Evolutionary conservation across 805 yeast genomes (phyloP).

Genomic region (Ascoidea rubescens): DNA sequence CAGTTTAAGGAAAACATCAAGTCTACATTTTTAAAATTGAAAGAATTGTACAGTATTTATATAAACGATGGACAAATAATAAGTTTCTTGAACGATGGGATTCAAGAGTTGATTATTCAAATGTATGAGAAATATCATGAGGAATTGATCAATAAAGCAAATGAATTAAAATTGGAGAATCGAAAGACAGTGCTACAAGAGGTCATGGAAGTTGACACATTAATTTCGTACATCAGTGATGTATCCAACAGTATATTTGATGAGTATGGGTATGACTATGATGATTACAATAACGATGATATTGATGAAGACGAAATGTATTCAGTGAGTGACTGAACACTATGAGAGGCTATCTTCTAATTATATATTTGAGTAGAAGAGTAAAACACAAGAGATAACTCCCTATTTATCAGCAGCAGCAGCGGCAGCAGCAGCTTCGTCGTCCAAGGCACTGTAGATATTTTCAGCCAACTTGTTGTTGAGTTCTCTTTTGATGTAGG

Average conservation of each 20-base stretch:
- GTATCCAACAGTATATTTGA: conserved; percentile 12
- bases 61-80: conserved; percentile 41
- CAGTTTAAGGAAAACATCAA: conserved; percentile 28
- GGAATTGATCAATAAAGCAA: conserved; percentile 16
- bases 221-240: conserved; percentile 34
- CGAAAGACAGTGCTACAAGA: conserved; percentile 23
- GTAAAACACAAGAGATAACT: neutral
- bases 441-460: neutral
- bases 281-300: neutral
- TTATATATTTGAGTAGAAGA: neutral
- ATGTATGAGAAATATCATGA: conserved; percentile 42
- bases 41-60: conserved; percentile 36
- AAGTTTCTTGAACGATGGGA: conserved; percentile 43
- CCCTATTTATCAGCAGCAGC: conserved; percentile 34
- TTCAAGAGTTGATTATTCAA: conserved; percentile 44
- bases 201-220: conserved; percentile 51
- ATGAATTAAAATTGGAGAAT: conserved; percentile 13
- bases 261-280: conserved; percentile 11
- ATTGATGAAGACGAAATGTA: conserved; percentile 10
- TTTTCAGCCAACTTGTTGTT: conserved; percentile 66
- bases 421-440: conserved; percentile 48
- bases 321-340: neutral
- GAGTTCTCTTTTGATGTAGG: conserved; percentile 60
- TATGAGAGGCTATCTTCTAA: neutral
- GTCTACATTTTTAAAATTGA: conserved; percentile 38